A percentile compares a stretch with the other conserved stretches of the same genome.
Conservation (phyloP, 352 stramenopile genomes). For the Aphanomyces cochlioides region DNA sequence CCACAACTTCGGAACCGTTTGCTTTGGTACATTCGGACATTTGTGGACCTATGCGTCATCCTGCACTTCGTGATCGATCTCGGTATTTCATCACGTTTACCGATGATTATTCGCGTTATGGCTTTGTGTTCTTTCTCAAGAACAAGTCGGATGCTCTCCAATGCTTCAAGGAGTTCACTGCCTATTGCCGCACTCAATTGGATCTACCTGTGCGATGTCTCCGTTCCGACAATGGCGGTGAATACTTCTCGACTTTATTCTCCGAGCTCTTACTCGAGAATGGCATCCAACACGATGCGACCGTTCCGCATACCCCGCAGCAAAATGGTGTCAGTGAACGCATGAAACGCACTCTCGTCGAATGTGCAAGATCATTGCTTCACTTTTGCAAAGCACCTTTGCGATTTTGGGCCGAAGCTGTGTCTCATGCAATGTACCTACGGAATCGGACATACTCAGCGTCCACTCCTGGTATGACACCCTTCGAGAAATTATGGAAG, state of each 20-base stretch:
- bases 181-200: background rate
- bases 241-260: no score
- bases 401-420: no score
- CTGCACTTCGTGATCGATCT: no score
- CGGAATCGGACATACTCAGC: no score
- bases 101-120: constrained; percentile 5
- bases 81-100: constrained; percentile 4
- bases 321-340: no score
- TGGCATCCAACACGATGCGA: no score
- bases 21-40: background rate
- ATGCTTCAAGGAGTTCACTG: background rate
- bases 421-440: no score
- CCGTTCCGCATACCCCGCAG: no score
- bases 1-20: background rate
- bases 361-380: no score
- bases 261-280: no score
- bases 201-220: background rate
- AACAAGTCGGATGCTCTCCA: constrained; percentile 4
- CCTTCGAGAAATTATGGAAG: background rate
- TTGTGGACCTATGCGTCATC: constrained; percentile 1
- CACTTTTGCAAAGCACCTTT: no score
- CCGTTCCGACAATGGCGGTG: background rate
- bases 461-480: background rate
- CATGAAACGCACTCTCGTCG: no score
- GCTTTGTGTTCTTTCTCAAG: constrained; percentile 5